A percentile compares a stretch with the other conserved stretches of the same genome.
phyloP scores from a whole-genome alignment of 2,329 filamentous ascomycete species.

The Magnaporthiopsis incrustans region DNA sequence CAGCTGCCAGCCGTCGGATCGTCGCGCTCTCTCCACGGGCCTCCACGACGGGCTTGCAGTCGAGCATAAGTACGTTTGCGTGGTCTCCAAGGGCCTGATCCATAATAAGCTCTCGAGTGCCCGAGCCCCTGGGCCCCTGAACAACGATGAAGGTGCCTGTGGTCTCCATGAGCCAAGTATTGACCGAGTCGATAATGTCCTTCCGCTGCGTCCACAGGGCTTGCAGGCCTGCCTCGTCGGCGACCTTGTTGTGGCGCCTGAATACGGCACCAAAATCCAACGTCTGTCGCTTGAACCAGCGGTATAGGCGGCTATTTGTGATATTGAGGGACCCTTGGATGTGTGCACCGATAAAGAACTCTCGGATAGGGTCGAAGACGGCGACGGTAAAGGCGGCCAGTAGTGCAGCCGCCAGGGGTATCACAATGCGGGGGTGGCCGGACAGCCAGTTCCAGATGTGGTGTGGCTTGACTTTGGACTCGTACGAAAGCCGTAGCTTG shows the following conservation, averaged over 20 bases:
- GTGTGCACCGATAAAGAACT: constrained; percentile 84
- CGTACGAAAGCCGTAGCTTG: constrained; percentile 71
- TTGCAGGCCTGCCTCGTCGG: constrained; percentile 61
- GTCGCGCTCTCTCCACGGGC: constrained; percentile 80
- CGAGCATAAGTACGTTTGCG: constrained; percentile 72
- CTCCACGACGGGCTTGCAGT: constrained; percentile 90
- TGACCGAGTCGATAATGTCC: constrained; percentile 71
- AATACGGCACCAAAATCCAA: constrained; percentile 56
- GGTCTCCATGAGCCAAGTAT: constrained; percentile 80
- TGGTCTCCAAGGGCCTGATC: constrained; percentile 73
- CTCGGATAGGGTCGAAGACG: constrained; percentile 89
- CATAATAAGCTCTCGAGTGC: constrained; percentile 80
- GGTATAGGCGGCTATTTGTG: constrained; percentile 63
- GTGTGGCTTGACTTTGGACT: constrained; percentile 66
- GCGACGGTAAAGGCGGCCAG: constrained; percentile 76
- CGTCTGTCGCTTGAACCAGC: constrained; percentile 72
- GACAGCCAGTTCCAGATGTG: constrained; percentile 84
- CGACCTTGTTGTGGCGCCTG: constrained; percentile 34
- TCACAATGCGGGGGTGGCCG: constrained; percentile 78
- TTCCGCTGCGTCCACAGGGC: constrained; percentile 85
- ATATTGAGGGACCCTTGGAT: constrained; percentile 71
- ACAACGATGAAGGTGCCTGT: constrained; percentile 90
- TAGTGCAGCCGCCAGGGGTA: constrained; percentile 74
- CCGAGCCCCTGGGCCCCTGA: constrained; percentile 84
- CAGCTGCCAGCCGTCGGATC: constrained; percentile 69